Evolutionary conservation across 2,329 filamentous ascomycete genomes (phyloP), one percentile per base, ranked within the genome.

Genomic region (Podosphaera fusca): DNA sequence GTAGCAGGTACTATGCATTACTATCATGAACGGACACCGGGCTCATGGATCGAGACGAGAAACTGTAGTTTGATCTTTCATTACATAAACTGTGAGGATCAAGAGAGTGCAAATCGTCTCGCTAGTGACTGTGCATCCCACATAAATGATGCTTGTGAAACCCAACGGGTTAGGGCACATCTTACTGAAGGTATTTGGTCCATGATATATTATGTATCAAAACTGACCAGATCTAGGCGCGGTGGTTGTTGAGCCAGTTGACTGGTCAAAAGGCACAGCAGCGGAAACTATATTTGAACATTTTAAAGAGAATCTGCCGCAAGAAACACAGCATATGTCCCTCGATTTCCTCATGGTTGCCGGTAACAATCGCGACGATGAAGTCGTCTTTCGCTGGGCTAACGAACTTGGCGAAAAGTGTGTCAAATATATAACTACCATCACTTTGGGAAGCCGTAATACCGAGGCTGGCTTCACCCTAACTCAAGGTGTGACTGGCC

Each of bases 301-400:
- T 59, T 71, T 81, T 57, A 72, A 74, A 59, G 66, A 70, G 10
- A 66, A 72, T 63, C 61, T 63, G 1, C 59, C 67, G 0, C 65
- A 70, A 31, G 63, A 64, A 1, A 60, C 65, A 3, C 63, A 70
- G 63, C 61, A 63, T 1, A 67, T 66, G 1, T 67, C 75, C 0
- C 78, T 87, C 0, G 87, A 95, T 67, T 96, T 95, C 69, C 70
- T 96, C 58, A 80, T 95, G 72, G 85, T 95, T 5, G 79, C 89
- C 38, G 90, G 90, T 42, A 89, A 95, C 65, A 87, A 89, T 47
- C 82, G 90, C 36, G 90, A 95, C 63, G 92, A 96, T 62, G 90
- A 96, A 67, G 84, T 87, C 63, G 84, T 95, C 29, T 96, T 95
- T 72, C 82, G 82, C 60, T 96, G 92, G 90, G 92, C 90, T 21